Percentiles rank a stretch among this genome's conserved stretches.
Conservation (phyloP, 140 eudicot genomes). For the Anethum foeniculum region DNA sequence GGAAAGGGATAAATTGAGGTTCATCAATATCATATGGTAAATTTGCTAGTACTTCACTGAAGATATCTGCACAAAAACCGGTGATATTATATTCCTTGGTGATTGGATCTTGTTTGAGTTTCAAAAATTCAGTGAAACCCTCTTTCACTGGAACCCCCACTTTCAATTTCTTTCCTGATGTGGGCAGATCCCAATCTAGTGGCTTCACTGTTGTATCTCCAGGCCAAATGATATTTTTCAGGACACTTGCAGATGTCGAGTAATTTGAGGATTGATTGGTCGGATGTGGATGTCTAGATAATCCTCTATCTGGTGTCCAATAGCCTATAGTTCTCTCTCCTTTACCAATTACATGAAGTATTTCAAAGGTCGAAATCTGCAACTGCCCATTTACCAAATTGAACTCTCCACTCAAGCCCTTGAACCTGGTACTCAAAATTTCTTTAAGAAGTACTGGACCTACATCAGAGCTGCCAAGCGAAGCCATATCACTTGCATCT, state of each 20-base stretch:
- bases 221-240: constrained; percentile 5
- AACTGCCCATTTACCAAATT: constrained; percentile 8
- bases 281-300: not conserved
- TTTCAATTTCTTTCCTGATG: not conserved
- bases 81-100: not conserved
- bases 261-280: not conserved
- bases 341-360: not conserved
- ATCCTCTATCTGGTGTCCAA: not conserved
- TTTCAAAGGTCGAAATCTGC: not conserved
- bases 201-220: constrained; percentile 7
- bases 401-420: not conserved
- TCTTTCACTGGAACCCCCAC: constrained; percentile 6
- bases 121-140: constrained; percentile 6
- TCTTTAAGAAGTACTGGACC: constrained; percentile 3
- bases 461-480: not conserved
- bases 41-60: not conserved
- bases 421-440: not conserved
- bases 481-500: constrained; percentile 2
- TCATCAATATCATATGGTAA: not conserved
- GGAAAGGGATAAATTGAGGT: constrained; percentile 4
- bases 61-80: constrained; percentile 5
- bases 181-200: not conserved
- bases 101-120: not conserved
- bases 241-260: constrained; percentile 2
- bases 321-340: constrained; percentile 7